Conservation (phyloP, 1,284 basidiomycete genomes). For the Moesziomyces antarcticus region DNA sequence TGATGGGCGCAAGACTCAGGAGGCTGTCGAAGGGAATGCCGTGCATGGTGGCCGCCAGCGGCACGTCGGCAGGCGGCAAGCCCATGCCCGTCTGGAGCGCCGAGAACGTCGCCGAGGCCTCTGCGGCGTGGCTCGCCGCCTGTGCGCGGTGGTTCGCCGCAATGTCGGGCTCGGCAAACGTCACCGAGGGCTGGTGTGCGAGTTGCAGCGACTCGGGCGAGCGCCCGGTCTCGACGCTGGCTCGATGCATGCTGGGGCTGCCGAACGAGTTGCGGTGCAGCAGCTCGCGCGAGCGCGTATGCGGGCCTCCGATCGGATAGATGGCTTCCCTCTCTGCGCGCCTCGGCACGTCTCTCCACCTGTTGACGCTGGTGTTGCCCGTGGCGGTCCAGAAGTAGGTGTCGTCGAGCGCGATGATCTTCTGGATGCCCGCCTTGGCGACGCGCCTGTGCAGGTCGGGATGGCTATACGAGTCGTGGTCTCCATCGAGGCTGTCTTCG, state of each 20-base stretch:
- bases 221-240: constrained; percentile 27
- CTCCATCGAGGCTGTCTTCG: constrained; percentile 3
- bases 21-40: constrained; percentile 85
- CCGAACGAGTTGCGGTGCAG: constrained; percentile 26
- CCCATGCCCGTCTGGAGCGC: constrained; percentile 36
- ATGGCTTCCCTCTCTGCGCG: constrained; percentile 45
- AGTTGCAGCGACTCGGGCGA: constrained; percentile 22
- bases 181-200: constrained; percentile 35
- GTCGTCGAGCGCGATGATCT: constrained; percentile 86
- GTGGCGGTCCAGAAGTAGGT: constrained; percentile 90
- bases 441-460: constrained; percentile 59
- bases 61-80: constrained; percentile 25
- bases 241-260: constrained; percentile 24
- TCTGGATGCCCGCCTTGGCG: constrained; percentile 78
- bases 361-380: constrained; percentile 79
- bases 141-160: constrained; percentile 6
- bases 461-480: constrained; percentile 6
- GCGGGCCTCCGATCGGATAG: constrained; percentile 43
- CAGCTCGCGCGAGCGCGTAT: constrained; percentile 19
- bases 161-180: constrained; percentile 31
- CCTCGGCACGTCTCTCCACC: constrained; percentile 78
- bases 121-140: not conserved
- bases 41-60: constrained; percentile 68
- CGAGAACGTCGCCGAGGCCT: constrained; percentile 10
- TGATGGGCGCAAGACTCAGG: constrained; percentile 80